Base-by-base conservation (phyloP, 2,329 filamentous ascomycete genomes). In the Pseudogymnoascus sp. region DNA sequence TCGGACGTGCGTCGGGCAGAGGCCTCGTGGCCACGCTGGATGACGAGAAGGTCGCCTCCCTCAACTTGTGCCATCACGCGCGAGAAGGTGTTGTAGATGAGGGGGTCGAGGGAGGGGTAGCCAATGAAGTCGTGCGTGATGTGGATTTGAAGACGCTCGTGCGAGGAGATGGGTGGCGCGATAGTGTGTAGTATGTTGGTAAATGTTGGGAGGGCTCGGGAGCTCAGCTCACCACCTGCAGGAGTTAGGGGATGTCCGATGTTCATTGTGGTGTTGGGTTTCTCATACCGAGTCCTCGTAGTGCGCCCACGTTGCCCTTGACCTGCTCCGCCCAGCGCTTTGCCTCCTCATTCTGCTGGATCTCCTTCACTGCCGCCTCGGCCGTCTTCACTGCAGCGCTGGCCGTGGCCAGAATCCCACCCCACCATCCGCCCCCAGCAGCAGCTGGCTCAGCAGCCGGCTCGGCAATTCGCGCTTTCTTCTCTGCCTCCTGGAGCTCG, bases 31-130 rank as follows among this genome's bases (percentile, higher is more conserved):
- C 95, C 95, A 38, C 93, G 90, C 77, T 99, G 95, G 65, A 97
- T 86, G 63, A 99, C 95, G 62, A 97, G 82, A 16, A 99, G 82
- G 71, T 97, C 95, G 63, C 95, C 95, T 67, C 95, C 95, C 77
- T 99, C 95, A 53, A 99, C 95, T 78, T 99, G 95, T n/a, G 92
- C 85, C 95, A 99, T 99, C 71, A 99, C 93, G 62, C 92, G 88
- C 63, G 89, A 89, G 79, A 99, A 99, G 67, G 95, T 92, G 64
- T 84, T 84, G 77, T 97, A 91, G 70, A 97, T 91, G 62, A 97
- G 83, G 16, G 93, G 92, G 74, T 97, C 93, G 69, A 99, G 86
- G 16, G 91, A 93, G 2, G 95, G 95, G 74, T 99, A 99, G 69
- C 91, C 91, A 69, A 92, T 87, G 47, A 99, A 85, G 75, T 97